Evolutionary conservation across 768 basidiomycete species (phyloP).

Genomic region (Russula emetica): DNA sequence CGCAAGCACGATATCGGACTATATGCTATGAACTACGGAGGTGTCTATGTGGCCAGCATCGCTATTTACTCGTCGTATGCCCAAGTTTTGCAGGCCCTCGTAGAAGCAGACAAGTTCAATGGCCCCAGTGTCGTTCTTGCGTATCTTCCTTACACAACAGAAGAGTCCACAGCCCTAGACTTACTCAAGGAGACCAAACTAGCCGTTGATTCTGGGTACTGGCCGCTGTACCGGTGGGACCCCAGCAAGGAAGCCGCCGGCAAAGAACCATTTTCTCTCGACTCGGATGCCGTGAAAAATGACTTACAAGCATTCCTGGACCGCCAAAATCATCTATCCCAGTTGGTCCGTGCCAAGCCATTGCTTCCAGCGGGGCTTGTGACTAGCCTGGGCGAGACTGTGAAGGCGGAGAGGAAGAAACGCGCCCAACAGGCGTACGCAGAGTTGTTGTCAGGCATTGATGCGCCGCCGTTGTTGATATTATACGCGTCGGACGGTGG

Average conservation of each 20-base stretch:
- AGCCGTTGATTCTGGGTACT: constrained; percentile 93
- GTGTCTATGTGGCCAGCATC: constrained; percentile 92
- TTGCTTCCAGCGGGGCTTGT: constrained; percentile 79
- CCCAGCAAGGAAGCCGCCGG: constrained; percentile 73
- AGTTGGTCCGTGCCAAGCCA: constrained; percentile 79
- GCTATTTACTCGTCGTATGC: constrained; percentile 95
- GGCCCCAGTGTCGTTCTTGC: constrained; percentile 93
- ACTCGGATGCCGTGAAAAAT: constrained; percentile 90
- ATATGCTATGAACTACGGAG: constrained; percentile 98
- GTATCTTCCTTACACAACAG: constrained; percentile 84
- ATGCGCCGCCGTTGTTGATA: constrained; percentile 83
- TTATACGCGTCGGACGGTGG: constrained; percentile 97
- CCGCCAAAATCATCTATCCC: constrained; percentile 92
- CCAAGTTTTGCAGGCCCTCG: constrained; percentile 85
- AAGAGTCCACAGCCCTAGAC: constrained; percentile 74
- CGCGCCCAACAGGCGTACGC: constrained; percentile 82
- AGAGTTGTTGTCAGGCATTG: constrained; percentile 75
- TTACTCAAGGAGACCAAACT: constrained; percentile 97
- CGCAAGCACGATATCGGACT: constrained; percentile 95
- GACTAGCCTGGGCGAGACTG: constrained; percentile 74
- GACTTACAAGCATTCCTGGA: constrained; percentile 93
- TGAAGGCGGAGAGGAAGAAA: constrained; percentile 77
- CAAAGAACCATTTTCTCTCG: constrained; percentile 85
- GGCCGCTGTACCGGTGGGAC: constrained; percentile 98
- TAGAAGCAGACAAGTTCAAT: constrained; percentile 84